Conservation (phyloP, 2,329 filamentous ascomycete species). For the Grosmannia penicillata region DNA sequence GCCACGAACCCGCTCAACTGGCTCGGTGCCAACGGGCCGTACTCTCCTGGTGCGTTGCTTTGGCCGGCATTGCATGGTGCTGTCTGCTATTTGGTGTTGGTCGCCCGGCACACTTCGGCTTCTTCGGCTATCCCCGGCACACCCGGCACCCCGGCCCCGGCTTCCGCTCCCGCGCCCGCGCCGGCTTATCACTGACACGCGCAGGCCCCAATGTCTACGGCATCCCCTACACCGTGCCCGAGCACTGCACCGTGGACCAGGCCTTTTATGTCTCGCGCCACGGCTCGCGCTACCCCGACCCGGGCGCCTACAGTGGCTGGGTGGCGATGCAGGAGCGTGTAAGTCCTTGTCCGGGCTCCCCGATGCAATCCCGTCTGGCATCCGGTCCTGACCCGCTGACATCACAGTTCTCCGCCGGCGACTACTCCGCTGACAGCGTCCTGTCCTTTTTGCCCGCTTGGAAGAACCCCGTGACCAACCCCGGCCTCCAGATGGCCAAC, state of each 20-base stretch:
- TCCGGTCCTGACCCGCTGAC: too few relatives aligned
- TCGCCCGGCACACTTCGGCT: too few relatives aligned
- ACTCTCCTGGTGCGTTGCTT: constrained; percentile 20
- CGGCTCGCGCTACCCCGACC: constrained; percentile 48
- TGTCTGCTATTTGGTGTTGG: too few relatives aligned
- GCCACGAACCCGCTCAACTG: constrained; percentile 24
- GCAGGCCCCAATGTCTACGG: constrained; percentile 40
- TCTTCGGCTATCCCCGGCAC: too few relatives aligned
- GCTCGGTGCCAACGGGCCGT: constrained; percentile 38
- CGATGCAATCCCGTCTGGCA: too few relatives aligned
- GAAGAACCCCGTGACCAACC: constrained; percentile 40
- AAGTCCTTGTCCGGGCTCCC: constrained; percentile 11
- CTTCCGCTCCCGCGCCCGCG: too few relatives aligned
- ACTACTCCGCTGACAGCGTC: constrained; percentile 34
- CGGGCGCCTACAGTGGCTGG: constrained; percentile 45
- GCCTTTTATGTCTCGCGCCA: constrained; percentile 45
- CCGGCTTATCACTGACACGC: too few relatives aligned
- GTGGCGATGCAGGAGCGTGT: constrained; percentile 28
- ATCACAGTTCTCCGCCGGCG: constrained; percentile 37
- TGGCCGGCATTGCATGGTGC: too few relatives aligned
- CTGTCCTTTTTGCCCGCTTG: constrained; percentile 44
- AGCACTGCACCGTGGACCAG: constrained; percentile 43
- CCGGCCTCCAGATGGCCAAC: constrained; percentile 40
- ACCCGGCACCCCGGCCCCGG: too few relatives aligned
- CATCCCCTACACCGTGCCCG: constrained; percentile 37